Evolutionary conservation across 2,329 filamentous ascomycete genomes (phyloP), one percentile per base, ranked within the genome.

Genomic region (Xylaria digitata): DNA sequence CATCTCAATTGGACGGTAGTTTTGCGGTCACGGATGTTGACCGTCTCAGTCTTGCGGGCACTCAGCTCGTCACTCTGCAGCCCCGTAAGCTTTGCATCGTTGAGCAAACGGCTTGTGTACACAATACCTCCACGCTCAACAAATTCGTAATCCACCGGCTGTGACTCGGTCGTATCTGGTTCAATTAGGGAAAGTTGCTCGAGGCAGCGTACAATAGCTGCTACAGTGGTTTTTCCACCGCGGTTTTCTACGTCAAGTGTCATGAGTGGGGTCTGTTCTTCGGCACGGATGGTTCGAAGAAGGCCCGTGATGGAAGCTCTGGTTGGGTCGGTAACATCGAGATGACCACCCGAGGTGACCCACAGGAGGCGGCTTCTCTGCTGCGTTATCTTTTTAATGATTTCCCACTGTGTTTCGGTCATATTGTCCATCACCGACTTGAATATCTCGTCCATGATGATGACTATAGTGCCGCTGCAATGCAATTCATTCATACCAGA

Each of bases 11-110:
- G 61, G n/a, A 69, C 30, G 3, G 34, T 59, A 1, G 37, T 64
- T 17, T 43, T 13, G 8, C 26, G 23, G 11, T 71, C 70, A 6
- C 77, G 81, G 60, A 81, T 83, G 0, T 73, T 72, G 3, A 55
- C 32, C 2, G 21, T 45, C 11, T 49, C 54, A 6, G 52, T 40
- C 32, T 8, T 32, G 23, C 42, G 37, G 15, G 55, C 46, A 1
- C 19, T 21, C 23, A 46, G 17, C n/a, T 57, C 54, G 11, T 52
- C 54, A 19, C n/a, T 37, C 21, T 57, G 34, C n/a, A 43, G 34
- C 46, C 21, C 43, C n/a, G 37, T 61, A 15, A 40, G 37, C 11
- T 15, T 40, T 15, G 11, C 4, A 9, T 13, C 37, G 9, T 15
- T 13, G 11, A 15, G 13, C 2, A 15, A 4, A 15, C 37, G 37